Conservation (phyloP, 768 basidiomycete species). For the Termitomyces sp. region DNA sequence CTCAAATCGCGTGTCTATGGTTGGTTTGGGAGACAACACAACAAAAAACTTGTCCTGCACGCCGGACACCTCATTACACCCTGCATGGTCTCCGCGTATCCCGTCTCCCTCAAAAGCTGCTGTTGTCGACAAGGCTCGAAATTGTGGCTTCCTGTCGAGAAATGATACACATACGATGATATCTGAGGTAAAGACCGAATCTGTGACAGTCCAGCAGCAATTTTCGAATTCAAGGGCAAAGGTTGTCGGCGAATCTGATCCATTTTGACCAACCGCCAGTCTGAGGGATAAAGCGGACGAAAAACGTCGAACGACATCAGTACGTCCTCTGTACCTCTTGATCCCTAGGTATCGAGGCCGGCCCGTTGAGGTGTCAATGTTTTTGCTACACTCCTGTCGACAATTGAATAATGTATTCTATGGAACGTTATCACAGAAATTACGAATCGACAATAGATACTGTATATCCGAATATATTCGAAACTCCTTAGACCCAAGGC, state of each 20-base stretch:
- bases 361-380: neutral
- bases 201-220: neutral
- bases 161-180: too few relatives aligned
- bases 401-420: neutral
- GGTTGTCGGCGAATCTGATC: neutral
- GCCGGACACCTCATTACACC: neutral
- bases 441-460: neutral
- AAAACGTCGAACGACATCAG: neutral
- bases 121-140: neutral
- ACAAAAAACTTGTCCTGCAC: neutral
- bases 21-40: neutral
- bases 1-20: neutral
- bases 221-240: neutral
- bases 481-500: neutral
- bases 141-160: neutral
- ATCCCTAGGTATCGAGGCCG: neutral
- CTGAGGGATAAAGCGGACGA: neutral
- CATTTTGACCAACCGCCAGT: neutral
- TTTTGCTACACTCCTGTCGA: neutral
- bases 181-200: neutral
- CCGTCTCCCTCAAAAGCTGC: neutral
- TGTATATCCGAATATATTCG: too few relatives aligned
- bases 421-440: neutral
- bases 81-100: neutral
- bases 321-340: neutral